Evolutionary conservation across 306 rosid genomes (phyloP), one percentile per base, ranked within the genome.

Genomic region (Ziziphus jujuba): DNA sequence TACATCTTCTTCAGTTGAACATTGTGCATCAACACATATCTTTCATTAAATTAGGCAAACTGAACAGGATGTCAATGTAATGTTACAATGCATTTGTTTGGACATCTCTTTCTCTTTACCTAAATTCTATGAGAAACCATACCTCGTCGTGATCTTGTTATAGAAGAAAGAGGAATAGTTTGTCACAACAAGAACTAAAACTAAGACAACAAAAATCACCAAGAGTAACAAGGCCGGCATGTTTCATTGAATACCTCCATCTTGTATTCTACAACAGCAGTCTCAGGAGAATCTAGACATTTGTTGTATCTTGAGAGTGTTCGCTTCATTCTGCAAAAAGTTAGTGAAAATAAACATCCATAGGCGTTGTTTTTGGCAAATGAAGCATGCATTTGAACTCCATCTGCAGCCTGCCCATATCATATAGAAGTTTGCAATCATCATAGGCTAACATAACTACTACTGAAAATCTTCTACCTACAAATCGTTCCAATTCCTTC

Each of bases 261-360:
- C 65, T 73, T 82, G 63, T 43, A 72, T 66, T 81, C 87, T 56
- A 66, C 85, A 11, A 38, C 38, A 43, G 82, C 74, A 21, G 58
- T 56, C 54, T 88, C 92, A 24, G 90, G 65, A 77, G 87, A 75
- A 72, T 87, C 95, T 25, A 69, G 25, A 63, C 85, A 86, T 79
- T 84, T 84, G 73, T 80, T 87, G 81, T 95, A 95, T 77, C 99
- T 95, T 67, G 97, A 69, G 65, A 95, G 86, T 45, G 96, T 95
- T 51, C 60, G 77, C 66, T 68, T 85, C 96, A 90, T 90, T 49
- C 99, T 95, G 85, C 71, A 70, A 70, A 71, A 75, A 52, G 19
- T 54, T 56, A 40, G 49, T 49, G 47, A 24, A 72, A 58, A 70
- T 16, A 62, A 16, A 66, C 36, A 63, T 33, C 56, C 38, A 45